Percentiles rank a stretch among this genome's conserved stretches.
These are phyloP conservation scores for Leccinum subspadiceum DNA, from an alignment of 1,284 basidiomycete species.

Conservation along the genomic window DNA sequence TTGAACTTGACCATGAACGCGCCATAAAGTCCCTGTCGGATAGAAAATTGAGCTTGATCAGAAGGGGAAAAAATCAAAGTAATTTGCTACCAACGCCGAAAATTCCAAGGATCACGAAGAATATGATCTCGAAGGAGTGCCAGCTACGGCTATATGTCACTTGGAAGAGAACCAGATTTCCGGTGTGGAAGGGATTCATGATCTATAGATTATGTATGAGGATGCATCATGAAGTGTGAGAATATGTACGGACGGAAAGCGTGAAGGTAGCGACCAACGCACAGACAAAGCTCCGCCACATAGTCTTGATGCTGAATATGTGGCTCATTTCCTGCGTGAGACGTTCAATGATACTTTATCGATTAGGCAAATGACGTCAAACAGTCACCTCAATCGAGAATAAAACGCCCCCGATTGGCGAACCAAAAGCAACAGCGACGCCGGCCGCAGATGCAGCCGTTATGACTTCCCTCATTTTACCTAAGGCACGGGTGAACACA, in stretches of 20 bases:
- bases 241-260: slow-evolving; percentile 67
- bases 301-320: slow-evolving; percentile 94
- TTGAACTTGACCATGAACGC: slow-evolving; percentile 98
- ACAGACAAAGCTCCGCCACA: slow-evolving; percentile 98
- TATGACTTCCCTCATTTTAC: slow-evolving; percentile 93
- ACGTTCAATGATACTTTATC: slow-evolving; percentile 5
- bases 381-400: slow-evolving; percentile 77
- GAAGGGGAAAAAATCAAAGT: not conserved
- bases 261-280: slow-evolving; percentile 96
- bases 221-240: slow-evolving; percentile 12
- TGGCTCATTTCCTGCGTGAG: slow-evolving; percentile 92
- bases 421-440: slow-evolving; percentile 96
- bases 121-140: slow-evolving; percentile 99
- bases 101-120: slow-evolving; percentile 91
- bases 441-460: slow-evolving; percentile 97
- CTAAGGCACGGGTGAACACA: slow-evolving; percentile 40
- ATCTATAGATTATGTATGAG: slow-evolving; percentile 49
- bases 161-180: slow-evolving; percentile 97
- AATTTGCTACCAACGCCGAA: slow-evolving; percentile 72
- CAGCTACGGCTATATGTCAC: slow-evolving; percentile 97
- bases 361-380: not conserved
- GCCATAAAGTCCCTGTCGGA: slow-evolving; percentile 86
- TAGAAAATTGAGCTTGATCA: slow-evolving; percentile 7
- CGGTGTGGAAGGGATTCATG: slow-evolving; percentile 98
- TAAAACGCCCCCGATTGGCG: slow-evolving; percentile 95